Evolutionary conservation across 768 basidiomycete genomes (phyloP), one percentile per base, ranked within the genome.

Genomic region (Podaxis rugospora): DNA sequence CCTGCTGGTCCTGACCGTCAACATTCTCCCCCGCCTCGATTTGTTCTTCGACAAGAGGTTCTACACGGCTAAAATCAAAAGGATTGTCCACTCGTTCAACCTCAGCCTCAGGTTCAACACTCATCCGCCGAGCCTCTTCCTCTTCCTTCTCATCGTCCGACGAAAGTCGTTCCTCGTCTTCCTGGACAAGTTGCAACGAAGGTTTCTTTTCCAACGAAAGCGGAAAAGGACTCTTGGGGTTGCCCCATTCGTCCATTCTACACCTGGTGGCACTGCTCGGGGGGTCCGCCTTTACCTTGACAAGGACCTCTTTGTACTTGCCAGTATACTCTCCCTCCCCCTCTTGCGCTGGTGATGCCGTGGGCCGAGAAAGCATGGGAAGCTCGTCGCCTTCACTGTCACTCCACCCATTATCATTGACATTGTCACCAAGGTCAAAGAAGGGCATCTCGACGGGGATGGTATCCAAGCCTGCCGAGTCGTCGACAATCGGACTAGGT

Each of bases 151-250:
- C 52, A n/a, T 69, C 72, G 9, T 32, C 32, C 32, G 7, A 32
- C 32, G 32, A 32, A 32, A 32, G 32, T 9, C 7, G 32, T 25
- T 66, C 69, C 36, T 68, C 64, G 16, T 69, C 64, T 52, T 73
- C 68, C 23, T 59, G 68, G 39, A 71, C 74, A 27, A 40, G 56
- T n/a, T 28, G 39, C 5, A 27, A 35, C 16, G 18, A 39, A n/a
- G 46, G 36, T 44, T 64, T 64, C 37, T 64, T 69, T 49, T 63
- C 57, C 18, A 59, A 37, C 0, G 37, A 42, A 58, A 42, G 36
- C 64, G 86, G 89, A 69, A 82, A 88, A 0, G 89, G 89, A 56
- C 88, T 90, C 46, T 85, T 79, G 0, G 89, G 89, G 10, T 85
- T 77, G 1, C 89, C 88, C 88, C 89, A 89, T 18, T 75, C 71